Evolutionary conservation across 768 basidiomycete genomes (phyloP).

Genomic region (Trametes elegans): DNA sequence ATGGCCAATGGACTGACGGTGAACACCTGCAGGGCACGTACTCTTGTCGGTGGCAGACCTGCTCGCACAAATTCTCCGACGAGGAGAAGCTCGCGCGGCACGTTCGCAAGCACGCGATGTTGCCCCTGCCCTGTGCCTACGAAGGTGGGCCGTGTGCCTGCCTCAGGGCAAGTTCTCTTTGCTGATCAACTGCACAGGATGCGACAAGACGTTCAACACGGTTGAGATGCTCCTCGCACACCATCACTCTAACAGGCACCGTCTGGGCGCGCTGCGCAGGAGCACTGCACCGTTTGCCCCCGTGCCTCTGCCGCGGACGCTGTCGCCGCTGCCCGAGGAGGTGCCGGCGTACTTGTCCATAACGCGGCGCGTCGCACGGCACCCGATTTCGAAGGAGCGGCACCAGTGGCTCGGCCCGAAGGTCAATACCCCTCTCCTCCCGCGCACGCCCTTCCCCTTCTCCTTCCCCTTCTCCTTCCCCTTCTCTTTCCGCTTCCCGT

Average conservation of each 20-base stretch:
- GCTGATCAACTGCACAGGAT: constrained; percentile 39
- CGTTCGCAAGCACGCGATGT: constrained; percentile 49
- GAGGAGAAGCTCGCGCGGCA: constrained; percentile 43
- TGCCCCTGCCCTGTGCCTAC: constrained; percentile 46
- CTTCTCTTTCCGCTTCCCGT: no score
- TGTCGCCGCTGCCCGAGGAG: constrained; percentile 38
- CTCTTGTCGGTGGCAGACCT: constrained; percentile 56
- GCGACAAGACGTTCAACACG: constrained; percentile 46
- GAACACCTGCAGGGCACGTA: constrained; percentile 33
- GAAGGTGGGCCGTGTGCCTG: constrained; percentile 39
- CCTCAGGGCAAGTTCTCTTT: no score
- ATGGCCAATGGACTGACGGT: constrained; percentile 4
- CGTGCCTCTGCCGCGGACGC: constrained; percentile 26
- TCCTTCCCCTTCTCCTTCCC: no score
- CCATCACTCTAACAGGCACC: constrained; percentile 40
- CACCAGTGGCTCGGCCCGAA: constrained; percentile 52
- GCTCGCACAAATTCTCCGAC: constrained; percentile 42
- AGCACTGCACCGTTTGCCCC: constrained; percentile 36
- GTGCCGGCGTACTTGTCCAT: constrained; percentile 54
- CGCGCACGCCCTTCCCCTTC: background rate
- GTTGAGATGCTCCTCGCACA: constrained; percentile 51
- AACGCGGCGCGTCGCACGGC: constrained; percentile 41
- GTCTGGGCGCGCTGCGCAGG: constrained; percentile 34
- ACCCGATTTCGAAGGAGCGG: constrained; percentile 47
- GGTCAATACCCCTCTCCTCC: constrained; percentile 38